Evolutionary conservation across 768 basidiomycete genomes (phyloP).

Genomic region (Suillus placidus): DNA sequence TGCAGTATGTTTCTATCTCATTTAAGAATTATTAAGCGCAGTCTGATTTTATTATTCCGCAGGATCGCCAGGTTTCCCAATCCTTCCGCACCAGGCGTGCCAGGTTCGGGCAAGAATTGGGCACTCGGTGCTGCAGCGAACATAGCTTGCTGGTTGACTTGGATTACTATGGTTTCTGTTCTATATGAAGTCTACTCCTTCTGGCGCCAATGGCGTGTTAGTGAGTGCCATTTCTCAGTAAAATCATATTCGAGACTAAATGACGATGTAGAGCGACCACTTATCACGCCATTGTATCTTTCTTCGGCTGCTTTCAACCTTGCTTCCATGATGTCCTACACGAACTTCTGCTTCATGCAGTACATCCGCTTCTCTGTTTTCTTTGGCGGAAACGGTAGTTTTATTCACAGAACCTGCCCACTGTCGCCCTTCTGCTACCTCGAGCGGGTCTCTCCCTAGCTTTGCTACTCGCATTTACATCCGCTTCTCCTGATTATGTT

Average conservation of each 20-base stretch:
- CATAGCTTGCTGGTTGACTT: slow-evolving; percentile 76
- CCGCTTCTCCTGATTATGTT: slow-evolving; percentile 50
- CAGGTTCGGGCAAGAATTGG: slow-evolving; percentile 79
- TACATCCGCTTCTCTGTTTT: slow-evolving; percentile 77
- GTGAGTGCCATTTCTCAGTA: slow-evolving; percentile 48
- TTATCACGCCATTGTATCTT: slow-evolving; percentile 80
- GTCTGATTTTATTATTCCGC: slow-evolving; percentile 8
- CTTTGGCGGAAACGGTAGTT: slow-evolving; percentile 54
- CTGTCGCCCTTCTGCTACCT: slow-evolving; percentile 79
- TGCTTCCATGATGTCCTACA: slow-evolving; percentile 77
- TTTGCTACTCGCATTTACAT: slow-evolving; percentile 66
- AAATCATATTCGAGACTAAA: slow-evolving; percentile 17
- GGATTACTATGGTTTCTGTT: slow-evolving; percentile 72
- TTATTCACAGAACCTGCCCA: slow-evolving; percentile 84
- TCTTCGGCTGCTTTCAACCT: slow-evolving; percentile 78
- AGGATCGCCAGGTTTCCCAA: slow-evolving; percentile 80
- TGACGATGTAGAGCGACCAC: slow-evolving; percentile 68
- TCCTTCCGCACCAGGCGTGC: slow-evolving; percentile 65
- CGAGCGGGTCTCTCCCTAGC: slow-evolving; percentile 77
- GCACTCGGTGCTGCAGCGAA: slow-evolving; percentile 82
- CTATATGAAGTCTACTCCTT: slow-evolving; percentile 83
- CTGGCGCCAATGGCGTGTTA: slow-evolving; percentile 73
- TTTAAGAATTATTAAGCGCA: not conserved
- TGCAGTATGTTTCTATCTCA: slow-evolving; percentile 64
- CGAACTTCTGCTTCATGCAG: slow-evolving; percentile 82